phyloP scores from a whole-genome alignment of 2,329 filamentous ascomycete species.

The Fusarium succisae region DNA sequence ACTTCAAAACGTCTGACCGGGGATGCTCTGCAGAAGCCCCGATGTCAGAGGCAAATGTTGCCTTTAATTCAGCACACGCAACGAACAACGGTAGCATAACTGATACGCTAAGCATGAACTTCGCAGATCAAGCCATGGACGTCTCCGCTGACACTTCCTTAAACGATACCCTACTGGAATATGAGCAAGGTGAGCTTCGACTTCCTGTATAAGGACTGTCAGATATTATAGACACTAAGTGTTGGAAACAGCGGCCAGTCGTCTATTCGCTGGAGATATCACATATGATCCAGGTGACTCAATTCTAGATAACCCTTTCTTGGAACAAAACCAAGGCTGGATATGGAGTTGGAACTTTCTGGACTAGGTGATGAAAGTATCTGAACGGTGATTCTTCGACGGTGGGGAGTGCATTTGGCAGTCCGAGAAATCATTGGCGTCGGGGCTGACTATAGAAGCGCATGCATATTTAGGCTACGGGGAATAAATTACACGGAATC shows the following conservation, averaged over 20 bases:
- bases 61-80: accelerated
- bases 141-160: not conserved
- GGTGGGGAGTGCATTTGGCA: not conserved
- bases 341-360: not conserved
- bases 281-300: not conserved
- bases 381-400: accelerated
- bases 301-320: not conserved
- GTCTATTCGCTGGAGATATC: not conserved
- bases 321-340: not conserved
- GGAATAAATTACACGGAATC: accelerated
- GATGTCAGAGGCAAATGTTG: accelerated
- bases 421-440: accelerated
- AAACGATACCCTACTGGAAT: accelerated
- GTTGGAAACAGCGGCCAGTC: not conserved
- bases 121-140: not conserved
- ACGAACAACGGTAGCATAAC: not conserved
- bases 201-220: accelerated
- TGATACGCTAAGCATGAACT: not conserved
- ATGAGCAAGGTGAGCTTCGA: not conserved
- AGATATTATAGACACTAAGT: not conserved
- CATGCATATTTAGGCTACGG: accelerated
- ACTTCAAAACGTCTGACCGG: accelerated
- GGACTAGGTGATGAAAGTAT: accelerated
- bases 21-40: too few relatives aligned
- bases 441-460: not conserved